phyloP scores from a whole-genome alignment of 192 early-diverging fungal species.

The Coemansia erecta region DNA sequence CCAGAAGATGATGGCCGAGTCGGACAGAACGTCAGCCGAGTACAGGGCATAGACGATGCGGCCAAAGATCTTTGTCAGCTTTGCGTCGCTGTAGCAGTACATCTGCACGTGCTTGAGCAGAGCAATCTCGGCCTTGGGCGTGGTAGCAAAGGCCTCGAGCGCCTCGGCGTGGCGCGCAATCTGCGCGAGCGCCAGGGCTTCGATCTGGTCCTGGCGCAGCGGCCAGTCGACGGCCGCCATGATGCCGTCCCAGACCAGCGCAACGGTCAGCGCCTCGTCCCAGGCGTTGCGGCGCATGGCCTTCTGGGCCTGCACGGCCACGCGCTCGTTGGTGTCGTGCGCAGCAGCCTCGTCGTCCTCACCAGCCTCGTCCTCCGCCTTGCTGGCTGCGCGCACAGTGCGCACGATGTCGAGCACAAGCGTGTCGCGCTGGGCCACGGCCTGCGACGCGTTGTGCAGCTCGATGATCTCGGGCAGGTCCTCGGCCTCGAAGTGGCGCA shows the following conservation, averaged over 20 bases:
- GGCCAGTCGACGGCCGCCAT: constrained; percentile 78
- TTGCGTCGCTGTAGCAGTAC: constrained; percentile 84
- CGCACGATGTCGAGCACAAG: constrained; percentile 60
- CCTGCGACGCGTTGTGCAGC: constrained; percentile 74
- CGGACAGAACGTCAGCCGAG: constrained; percentile 87
- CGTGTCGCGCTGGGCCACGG: constrained; percentile 62
- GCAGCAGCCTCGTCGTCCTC: constrained; percentile 16
- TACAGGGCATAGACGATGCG: constrained; percentile 81
- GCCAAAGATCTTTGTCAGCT: constrained; percentile 84
- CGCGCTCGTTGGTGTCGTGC: constrained; percentile 26
- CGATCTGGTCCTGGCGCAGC: constrained; percentile 80
- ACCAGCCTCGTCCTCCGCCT: constrained; percentile 19
- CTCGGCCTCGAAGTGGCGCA: constrained; percentile 89
- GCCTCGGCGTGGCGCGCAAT: constrained; percentile 70
- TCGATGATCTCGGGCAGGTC: constrained; percentile 86
- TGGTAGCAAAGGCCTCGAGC: constrained; percentile 64
- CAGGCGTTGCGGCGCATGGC: constrained; percentile 55
- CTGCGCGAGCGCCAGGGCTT: constrained; percentile 64
- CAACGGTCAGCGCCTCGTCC: constrained; percentile 72
- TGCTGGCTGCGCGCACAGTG: constrained; percentile 55
- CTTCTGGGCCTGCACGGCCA: constrained; percentile 17
- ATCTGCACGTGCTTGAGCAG: constrained; percentile 84
- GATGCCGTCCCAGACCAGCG: constrained; percentile 80
- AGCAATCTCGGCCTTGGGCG: constrained; percentile 68
- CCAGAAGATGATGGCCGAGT: constrained; percentile 94